Base-by-base conservation (phyloP, 257 asterid species). In the Coffea canephora region DNA sequence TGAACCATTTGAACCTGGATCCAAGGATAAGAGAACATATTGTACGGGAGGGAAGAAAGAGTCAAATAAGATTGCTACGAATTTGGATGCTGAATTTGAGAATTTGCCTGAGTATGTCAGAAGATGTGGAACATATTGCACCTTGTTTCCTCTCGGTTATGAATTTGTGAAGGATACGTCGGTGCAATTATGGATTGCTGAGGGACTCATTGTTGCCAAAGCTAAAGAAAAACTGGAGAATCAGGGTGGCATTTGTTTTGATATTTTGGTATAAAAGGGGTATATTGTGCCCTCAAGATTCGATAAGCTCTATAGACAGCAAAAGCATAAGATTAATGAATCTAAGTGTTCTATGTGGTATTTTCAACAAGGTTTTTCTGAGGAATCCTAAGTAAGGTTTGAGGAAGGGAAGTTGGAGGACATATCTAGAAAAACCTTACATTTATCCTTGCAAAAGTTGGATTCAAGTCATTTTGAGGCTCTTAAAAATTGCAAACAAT, bases 351-450 rank as follows among this genome's bases (percentile, higher is more conserved):
- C 50, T 81, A 39, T 8, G 19, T 6, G 4, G 7, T 57, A n/a
- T 23, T 57, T 18, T 57, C 21, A 1, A 5, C 5, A 6, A 57
- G 21, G 64, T 1, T 19, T 18, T 57, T 8, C 21, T n/a, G 9
- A 19, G 15, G n/a, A n/a, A 19, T 18, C 2, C 25, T 57, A 57
- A 5, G 25, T 57, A 21, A 57, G 64, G n/a, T 4, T 57, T n/a
- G 25, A 57, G n/a, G 25, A 57, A 57, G 6, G 5, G 19, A 14
- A 14, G 21, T 5, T 61, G 91, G 85, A 46, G 88, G 25, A 57
- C n/a, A 57, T 18, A 6, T 57, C 25, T 57, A 90, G 15, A 19
- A 57, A 18, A 3, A 18, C 16, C 64, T 18, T 57, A 3, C 64
- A 57, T 8, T 57, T 19, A n/a, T 57, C 64, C n/a, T 57, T 48